These are phyloP conservation scores for Pelargonium cotyledonis DNA, from an alignment of 441 rosid genomes.

Conservation along the genomic window DNA sequence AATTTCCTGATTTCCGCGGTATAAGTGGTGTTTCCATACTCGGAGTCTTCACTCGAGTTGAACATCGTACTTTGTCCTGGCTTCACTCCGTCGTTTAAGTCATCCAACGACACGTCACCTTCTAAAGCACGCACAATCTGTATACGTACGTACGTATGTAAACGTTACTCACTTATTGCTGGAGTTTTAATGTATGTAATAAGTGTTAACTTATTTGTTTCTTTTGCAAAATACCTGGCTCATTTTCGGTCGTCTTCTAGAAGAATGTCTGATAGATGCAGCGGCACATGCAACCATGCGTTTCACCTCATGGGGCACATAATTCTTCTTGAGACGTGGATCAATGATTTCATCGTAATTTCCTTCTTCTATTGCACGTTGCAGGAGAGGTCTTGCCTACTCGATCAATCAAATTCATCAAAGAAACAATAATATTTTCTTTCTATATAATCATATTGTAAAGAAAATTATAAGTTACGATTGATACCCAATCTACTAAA, in stretches of 20 bases:
- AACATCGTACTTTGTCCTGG: background rate
- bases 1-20: background rate
- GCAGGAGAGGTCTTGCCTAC: constrained; percentile 74
- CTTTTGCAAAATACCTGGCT: constrained; percentile 42
- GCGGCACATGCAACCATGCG: constrained; percentile 72
- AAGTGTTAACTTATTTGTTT: too few relatives aligned
- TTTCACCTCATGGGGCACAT: constrained; percentile 51
- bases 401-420: background rate
- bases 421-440: constrained; percentile 4
- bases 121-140: background rate
- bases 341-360: constrained; percentile 51
- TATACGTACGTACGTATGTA: too few relatives aligned
- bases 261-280: constrained; percentile 59
- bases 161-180: too few relatives aligned
- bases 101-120: background rate
- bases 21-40: background rate
- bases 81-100: background rate
- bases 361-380: constrained; percentile 42
- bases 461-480: background rate
- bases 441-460: background rate
- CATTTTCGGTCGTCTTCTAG: constrained; percentile 71
- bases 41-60: background rate
- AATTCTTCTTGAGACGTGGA: constrained; percentile 51
- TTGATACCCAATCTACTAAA: constrained; percentile 71
- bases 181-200: too few relatives aligned